These are phyloP conservation scores for Protomyces gravidus DNA, from an alignment of 1,139 yeast species.

Conservation along the genomic window DNA sequence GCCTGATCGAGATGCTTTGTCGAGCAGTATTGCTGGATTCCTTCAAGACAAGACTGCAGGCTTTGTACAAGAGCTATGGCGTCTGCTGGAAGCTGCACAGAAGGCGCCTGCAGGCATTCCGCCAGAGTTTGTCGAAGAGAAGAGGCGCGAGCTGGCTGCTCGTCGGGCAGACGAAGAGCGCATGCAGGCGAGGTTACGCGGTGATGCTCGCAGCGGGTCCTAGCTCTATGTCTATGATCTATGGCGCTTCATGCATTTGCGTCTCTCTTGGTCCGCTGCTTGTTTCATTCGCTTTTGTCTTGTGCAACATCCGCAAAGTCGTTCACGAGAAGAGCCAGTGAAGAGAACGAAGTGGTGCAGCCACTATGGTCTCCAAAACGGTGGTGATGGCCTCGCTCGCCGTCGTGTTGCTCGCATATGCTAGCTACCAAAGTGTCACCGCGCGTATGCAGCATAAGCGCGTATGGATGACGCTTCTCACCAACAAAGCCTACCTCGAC, in stretches of 20 bases:
- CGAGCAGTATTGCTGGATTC: conserved; percentile 36
- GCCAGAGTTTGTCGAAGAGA: conserved; percentile 34
- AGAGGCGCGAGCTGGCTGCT: conserved; percentile 33
- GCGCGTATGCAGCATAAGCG: conserved; percentile 31
- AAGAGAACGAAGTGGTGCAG: no score
- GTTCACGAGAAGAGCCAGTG: no score
- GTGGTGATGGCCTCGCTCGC: neutral
- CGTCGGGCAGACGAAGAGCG: neutral
- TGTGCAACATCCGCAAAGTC: no score
- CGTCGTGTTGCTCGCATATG: neutral
- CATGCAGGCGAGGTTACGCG: no score
- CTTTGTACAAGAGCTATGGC: conserved; percentile 37
- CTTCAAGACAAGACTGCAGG: conserved; percentile 34
- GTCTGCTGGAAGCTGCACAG: conserved; percentile 37
- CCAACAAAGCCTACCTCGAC: conserved; percentile 48
- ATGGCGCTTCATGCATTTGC: no score
- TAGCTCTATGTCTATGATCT: no score
- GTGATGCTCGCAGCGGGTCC: no score
- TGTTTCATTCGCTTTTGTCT: no score
- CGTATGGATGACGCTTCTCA: conserved; percentile 55
- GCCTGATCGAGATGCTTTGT: conserved; percentile 34
- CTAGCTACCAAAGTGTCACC: conserved; percentile 13
- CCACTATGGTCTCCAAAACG: neutral
- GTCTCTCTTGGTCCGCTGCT: no score
- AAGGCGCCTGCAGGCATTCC: conserved; percentile 37